Conservation (phyloP, 2,329 filamentous ascomycete species). For the Pezicula neosporulosa region DNA sequence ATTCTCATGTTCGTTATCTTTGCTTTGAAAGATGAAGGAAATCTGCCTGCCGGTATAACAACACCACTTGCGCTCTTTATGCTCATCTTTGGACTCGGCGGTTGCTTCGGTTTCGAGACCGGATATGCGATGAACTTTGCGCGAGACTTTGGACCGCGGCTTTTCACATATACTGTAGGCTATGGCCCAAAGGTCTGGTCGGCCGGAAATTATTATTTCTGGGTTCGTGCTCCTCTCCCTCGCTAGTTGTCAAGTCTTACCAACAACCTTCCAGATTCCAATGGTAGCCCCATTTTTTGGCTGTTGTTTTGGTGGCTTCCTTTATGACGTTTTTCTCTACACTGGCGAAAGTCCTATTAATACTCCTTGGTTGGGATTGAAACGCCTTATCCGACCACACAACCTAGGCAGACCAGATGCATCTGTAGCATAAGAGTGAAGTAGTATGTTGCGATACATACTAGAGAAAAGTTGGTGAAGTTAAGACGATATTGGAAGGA, state of each 20-base stretch:
- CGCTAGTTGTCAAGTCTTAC: too few species aligned
- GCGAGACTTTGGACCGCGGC: slow-evolving; percentile 64
- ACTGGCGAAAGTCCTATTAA: slow-evolving; percentile 24
- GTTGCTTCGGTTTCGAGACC: slow-evolving; percentile 71
- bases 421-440: too few species aligned
- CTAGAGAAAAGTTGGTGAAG: too few species aligned
- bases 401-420: too few species aligned
- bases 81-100: slow-evolving; percentile 68
- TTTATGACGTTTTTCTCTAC: slow-evolving; percentile 61
- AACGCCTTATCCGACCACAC: slow-evolving; percentile 8
- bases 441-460: too few species aligned
- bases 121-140: slow-evolving; percentile 72
- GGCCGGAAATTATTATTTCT: slow-evolving; percentile 67
- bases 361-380: slow-evolving; percentile 26
- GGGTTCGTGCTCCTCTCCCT: slow-evolving; percentile 30
- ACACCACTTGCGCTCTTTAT: slow-evolving; percentile 63
- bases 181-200: slow-evolving; percentile 65
- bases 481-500: too few species aligned
- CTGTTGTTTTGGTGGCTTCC: slow-evolving; percentile 56
- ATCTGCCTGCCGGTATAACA: slow-evolving; percentile 46
- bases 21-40: slow-evolving; percentile 56
- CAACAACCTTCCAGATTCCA: slow-evolving; percentile 26
- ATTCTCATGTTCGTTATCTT: slow-evolving; percentile 70
- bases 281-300: slow-evolving; percentile 68
- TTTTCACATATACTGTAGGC: slow-evolving; percentile 62